These are phyloP conservation scores for Penicillium lividum DNA, from an alignment of 495 filamentous ascomycete genomes.

Conservation along the genomic window DNA sequence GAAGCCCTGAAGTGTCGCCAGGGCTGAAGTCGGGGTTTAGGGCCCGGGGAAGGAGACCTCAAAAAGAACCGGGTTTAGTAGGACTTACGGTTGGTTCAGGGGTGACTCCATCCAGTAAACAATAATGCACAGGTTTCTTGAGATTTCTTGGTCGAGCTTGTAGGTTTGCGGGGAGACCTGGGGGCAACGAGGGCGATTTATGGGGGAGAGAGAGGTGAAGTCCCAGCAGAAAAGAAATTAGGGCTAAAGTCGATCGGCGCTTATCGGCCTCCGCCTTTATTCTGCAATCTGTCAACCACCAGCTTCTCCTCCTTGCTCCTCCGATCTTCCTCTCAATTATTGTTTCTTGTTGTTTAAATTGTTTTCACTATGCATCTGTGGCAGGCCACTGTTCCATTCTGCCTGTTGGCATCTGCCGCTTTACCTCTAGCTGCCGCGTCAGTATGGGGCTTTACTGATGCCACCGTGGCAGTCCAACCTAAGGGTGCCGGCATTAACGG, in stretches of 20 bases:
- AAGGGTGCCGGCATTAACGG: slow-evolving; percentile 67
- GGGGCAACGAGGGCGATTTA: neutral
- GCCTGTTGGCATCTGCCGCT: slow-evolving; percentile 41
- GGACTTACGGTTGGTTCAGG: slow-evolving; percentile 19
- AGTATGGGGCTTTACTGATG: slow-evolving; percentile 85
- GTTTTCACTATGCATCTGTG: slow-evolving; percentile 44
- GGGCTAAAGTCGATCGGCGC: slow-evolving; percentile 34
- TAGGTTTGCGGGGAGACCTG: neutral
- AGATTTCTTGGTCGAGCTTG: neutral
- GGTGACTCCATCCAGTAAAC: slow-evolving; percentile 3
- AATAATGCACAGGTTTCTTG: neutral
- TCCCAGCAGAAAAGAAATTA: slow-evolving; percentile 37
- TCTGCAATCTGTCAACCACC: slow-evolving; percentile 26
- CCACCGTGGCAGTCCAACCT: slow-evolving; percentile 70
- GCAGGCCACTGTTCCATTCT: slow-evolving; percentile 40
- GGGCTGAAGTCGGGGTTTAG: slow-evolving; percentile 26
- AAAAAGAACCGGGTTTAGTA: neutral
- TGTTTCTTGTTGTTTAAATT: slow-evolving; percentile 10
- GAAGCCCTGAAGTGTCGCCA: slow-evolving; percentile 16
- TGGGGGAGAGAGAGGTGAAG: slow-evolving; percentile 16
- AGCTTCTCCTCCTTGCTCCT: slow-evolving; percentile 18
- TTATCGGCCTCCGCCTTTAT: slow-evolving; percentile 37
- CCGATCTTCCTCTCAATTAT: slow-evolving; percentile 10
- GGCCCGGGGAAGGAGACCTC: slow-evolving; percentile 6
- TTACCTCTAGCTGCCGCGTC: slow-evolving; percentile 59